Evolutionary conservation across 2,329 filamentous ascomycete genomes (phyloP), one percentile per base, ranked within the genome.

Genomic region (Aspergillus sp.): DNA sequence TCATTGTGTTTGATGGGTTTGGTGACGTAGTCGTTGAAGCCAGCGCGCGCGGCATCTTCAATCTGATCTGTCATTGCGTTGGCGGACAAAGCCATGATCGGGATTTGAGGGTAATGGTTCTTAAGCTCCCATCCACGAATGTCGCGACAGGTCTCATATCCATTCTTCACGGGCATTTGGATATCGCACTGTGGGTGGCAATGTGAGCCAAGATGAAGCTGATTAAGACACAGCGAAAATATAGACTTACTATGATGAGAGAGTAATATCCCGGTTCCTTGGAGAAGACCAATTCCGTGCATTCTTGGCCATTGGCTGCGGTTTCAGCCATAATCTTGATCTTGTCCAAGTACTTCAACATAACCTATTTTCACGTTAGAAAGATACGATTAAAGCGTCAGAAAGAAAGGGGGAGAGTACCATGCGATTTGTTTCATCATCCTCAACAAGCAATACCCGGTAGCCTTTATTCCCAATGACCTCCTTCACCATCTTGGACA

Each of bases 21-120:
- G 31, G 71, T 74, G 42, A 73, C 64, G 50, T 74, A 74, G 56
- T 73, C 69, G 42, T 72, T 73, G 56, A 74, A 74, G 26, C 71
- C 71, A 37, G 70, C 70, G 8, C 61, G 64, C 2, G 68, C 67
- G 12, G 71, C 70, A 42, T 72, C 62, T 44, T 71, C 68, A 40
- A 72, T 70, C 46, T 73, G 70, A 50, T 74, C 71, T 13, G 67
- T 71, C 71, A 74, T 74, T 31, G 71, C 71, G 53, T 74, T 74
- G 13, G 71, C 71, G 7, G 71, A 73, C 37, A 74, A 58, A 35
- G 71, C 71, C 70, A 74, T 73, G 48, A 74, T 73, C 8, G 71
- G 71, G 40, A 71, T 67, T 46, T 70, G 68, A 29, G 66, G 67
- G 46, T 71, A 72, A 45, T 70, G 65, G 42, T 72, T 71, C 41